Conservation (phyloP, 2,329 filamentous ascomycete genomes). For the Epichloe sibirici region DNA sequence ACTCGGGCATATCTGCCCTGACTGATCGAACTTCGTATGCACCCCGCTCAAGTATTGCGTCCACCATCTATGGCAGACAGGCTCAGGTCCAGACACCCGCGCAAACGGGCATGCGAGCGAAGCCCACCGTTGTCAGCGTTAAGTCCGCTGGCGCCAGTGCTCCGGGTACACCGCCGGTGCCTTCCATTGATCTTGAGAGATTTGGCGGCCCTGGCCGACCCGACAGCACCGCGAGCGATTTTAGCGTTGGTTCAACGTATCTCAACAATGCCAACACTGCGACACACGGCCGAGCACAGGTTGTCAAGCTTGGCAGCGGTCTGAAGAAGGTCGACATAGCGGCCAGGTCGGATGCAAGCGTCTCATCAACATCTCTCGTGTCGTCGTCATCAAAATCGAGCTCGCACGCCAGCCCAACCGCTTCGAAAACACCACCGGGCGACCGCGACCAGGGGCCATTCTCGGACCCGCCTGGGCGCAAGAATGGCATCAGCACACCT, state of each 20-base stretch:
- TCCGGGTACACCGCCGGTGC: conserved; percentile 55
- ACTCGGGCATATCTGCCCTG: conserved; percentile 60
- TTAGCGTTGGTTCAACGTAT: conserved; percentile 57
- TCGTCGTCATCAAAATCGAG: conserved; percentile 6
- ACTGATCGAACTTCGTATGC: conserved; percentile 51
- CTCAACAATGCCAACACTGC: conserved; percentile 53
- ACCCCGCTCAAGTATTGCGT: conserved; percentile 66
- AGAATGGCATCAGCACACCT: conserved; percentile 24
- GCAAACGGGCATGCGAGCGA: conserved; percentile 75
- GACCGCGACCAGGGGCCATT: conserved; percentile 48
- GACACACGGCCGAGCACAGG: conserved; percentile 43
- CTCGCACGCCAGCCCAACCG: conserved; percentile 34
- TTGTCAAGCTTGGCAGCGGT: conserved; percentile 44
- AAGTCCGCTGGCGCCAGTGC: conserved; percentile 52
- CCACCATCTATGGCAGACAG: conserved; percentile 87
- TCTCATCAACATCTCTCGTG: conserved; percentile 11
- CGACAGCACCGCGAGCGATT: conserved; percentile 44
- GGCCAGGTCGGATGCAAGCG: conserved; percentile 25
- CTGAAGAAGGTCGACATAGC: conserved; percentile 33
- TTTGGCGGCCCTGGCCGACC: conserved; percentile 34
- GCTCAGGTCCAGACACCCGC: conserved; percentile 72
- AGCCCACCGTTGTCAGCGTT: conserved; percentile 87
- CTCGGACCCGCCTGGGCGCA: conserved; percentile 36
- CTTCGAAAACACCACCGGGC: conserved; percentile 35
- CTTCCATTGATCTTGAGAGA: conserved; percentile 54